Evolutionary conservation across 164 flowering plant species (phyloP), one percentile per base, ranked within the genome.

Genomic region (Kingdonia uniflora): DNA sequence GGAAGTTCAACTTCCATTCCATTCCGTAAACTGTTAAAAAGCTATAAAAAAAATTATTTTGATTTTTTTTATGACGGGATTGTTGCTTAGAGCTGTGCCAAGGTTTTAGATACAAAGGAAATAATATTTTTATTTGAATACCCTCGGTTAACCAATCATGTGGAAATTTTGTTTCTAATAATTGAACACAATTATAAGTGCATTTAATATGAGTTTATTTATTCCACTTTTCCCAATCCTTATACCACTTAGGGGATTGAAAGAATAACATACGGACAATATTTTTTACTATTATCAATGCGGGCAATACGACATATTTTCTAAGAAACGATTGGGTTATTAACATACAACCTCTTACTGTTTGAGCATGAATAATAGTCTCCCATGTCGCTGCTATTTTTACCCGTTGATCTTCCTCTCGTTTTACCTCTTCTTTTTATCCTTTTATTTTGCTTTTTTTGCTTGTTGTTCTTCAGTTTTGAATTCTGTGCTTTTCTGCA

Each of bases 271-370:
- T 41, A 41, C 44, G 44, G 44, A 14, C 15, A 41, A 1, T 16
- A 41, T 41, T 41, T 41, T 41, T 41, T 3, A 14, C n/a, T 41
- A 41, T 10, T 41, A 41, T 14, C 17, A 41, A 41, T 14, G n/a
- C 4, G n/a, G n/a, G n/a, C 11, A 41, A 41, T 41, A 41, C n/a
- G 11, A 41, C 17, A 10, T 41, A 11, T 41, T 41, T 41, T 41
- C 44, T 41, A 41, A 41, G 44, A 41, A 41, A 14, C n/a, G 44
- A 41, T 14, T 41, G 44, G n/a, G 44, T 41, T 41, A 41, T 14
- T 41, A 41, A 41, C 44, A 41, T 3, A 41, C 44, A 41, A 14
- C 44, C 1, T 16, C 1, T 14, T 41, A 41, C 4, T 41, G 44
- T 14, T 29, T 29, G 35, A 29, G 35, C 35, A 29, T 29, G 4